Evolutionary conservation across 179 eudicot species (phyloP).

Genomic region (Heliamphora pulchella): DNA sequence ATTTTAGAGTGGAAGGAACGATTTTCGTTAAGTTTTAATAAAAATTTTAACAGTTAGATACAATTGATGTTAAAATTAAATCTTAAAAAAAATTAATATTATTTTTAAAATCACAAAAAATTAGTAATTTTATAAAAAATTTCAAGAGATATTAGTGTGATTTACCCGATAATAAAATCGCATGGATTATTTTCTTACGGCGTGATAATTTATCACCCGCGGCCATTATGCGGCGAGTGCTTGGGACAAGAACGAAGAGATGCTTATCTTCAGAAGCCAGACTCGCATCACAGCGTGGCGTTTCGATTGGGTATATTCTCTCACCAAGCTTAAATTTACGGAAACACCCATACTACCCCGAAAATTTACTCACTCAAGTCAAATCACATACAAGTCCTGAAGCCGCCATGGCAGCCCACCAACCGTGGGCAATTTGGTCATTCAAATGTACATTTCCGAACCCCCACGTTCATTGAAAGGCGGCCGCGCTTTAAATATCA

Average conservation of each 20-base stretch:
- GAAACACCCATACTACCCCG: constrained; percentile 18
- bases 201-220: no score
- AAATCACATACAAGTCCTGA: neutral
- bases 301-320: constrained; percentile 34
- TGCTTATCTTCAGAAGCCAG: constrained; percentile 9
- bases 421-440: constrained; percentile 31
- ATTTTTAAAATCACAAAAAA: no score
- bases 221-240: neutral
- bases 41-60: no score
- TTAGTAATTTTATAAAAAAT: no score
- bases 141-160: no score
- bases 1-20: no score
- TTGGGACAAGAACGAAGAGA: constrained; percentile 11
- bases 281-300: constrained; percentile 25
- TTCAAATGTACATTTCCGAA: neutral
- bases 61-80: no score
- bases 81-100: no score
- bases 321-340: constrained; percentile 14
- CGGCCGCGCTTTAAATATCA: constrained; percentile 28
- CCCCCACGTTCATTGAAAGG: constrained; percentile 45
- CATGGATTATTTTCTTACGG: no score
- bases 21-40: no score
- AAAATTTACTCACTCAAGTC: neutral
- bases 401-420: neutral
- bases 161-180: no score